A percentile compares a stretch with the other conserved stretches of the same genome.
phyloP scores from a whole-genome alignment of 2,329 filamentous ascomycete genomes.

The Trichophyton schoenleinii region DNA sequence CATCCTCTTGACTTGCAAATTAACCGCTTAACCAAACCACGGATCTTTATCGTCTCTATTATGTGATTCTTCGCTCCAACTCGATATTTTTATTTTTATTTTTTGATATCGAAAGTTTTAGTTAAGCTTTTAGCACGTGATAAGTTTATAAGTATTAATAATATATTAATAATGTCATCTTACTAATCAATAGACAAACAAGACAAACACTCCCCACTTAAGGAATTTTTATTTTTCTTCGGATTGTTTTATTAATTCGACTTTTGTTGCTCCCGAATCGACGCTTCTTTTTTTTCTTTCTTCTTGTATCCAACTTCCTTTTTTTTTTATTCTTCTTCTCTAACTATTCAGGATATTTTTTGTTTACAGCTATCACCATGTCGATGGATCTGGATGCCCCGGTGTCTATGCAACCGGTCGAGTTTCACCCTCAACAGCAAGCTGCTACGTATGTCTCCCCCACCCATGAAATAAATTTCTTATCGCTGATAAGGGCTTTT shows the following conservation, averaged over 20 bases:
- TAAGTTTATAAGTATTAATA: neutral
- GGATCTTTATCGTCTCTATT: neutral
- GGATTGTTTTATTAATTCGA: neutral
- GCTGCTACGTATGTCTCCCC: slow-evolving; percentile 42
- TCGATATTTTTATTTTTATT: neutral
- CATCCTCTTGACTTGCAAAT: slow-evolving; percentile 16
- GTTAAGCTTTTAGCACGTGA: neutral
- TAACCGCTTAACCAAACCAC: neutral
- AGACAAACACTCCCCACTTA: slow-evolving; percentile 8
- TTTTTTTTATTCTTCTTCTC: neutral
- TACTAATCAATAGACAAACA: slow-evolving; percentile 7
- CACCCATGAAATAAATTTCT: neutral
- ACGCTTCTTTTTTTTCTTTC: neutral
- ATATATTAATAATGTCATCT: neutral
- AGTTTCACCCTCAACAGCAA: slow-evolving; percentile 26
- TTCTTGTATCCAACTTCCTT: neutral
- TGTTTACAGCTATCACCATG: slow-evolving; percentile 28
- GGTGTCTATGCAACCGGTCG: slow-evolving; percentile 34
- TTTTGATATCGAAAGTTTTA: neutral
- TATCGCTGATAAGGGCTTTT: slow-evolving; percentile 10
- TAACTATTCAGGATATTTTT: neutral
- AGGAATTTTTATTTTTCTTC: neutral
- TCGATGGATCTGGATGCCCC: slow-evolving; percentile 49
- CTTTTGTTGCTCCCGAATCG: neutral
- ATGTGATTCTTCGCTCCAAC: neutral